Evolutionary conservation across 257 asterid species (phyloP).

Genomic region (Fraxinus americana): DNA sequence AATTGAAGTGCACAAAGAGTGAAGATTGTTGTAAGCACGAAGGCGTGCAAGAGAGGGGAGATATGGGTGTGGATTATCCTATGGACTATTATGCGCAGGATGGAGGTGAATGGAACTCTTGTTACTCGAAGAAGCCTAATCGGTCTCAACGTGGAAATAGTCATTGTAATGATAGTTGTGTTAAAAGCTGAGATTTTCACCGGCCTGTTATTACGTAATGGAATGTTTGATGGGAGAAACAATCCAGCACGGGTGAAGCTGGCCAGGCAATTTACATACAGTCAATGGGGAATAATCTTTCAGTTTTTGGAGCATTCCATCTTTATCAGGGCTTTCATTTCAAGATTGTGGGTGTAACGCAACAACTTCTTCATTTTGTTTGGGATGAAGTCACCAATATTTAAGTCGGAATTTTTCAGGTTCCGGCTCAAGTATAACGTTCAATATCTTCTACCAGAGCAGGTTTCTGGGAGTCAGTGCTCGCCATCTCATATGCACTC

Average conservation of each 20-base stretch:
- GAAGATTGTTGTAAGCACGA: slow-evolving; percentile 47
- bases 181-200: slow-evolving; percentile 23
- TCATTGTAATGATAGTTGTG: slow-evolving; percentile 36
- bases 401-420: no score
- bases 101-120: slow-evolving; percentile 96
- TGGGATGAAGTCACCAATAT: no score
- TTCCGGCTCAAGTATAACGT: no score
- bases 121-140: slow-evolving; percentile 68
- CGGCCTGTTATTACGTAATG: slow-evolving; percentile 4
- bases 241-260: no score
- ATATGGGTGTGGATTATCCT: slow-evolving; percentile 62
- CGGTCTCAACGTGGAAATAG: slow-evolving; percentile 38
- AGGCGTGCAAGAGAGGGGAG: slow-evolving; percentile 32
- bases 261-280: no score
- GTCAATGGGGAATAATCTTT: no score
- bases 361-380: no score
- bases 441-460: background rate
- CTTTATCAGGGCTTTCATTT: no score
- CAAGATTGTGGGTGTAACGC: no score
- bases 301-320: no score
- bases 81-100: slow-evolving; percentile 98
- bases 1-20: slow-evolving; percentile 35
- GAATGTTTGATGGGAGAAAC: slow-evolving; percentile 14
- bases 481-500: no score
- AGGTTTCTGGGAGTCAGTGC: background rate